Evolutionary conservation across 78 protist species (phyloP), one percentile per base, ranked within the genome.

Genomic region (Parvularia atlantis): DNA sequence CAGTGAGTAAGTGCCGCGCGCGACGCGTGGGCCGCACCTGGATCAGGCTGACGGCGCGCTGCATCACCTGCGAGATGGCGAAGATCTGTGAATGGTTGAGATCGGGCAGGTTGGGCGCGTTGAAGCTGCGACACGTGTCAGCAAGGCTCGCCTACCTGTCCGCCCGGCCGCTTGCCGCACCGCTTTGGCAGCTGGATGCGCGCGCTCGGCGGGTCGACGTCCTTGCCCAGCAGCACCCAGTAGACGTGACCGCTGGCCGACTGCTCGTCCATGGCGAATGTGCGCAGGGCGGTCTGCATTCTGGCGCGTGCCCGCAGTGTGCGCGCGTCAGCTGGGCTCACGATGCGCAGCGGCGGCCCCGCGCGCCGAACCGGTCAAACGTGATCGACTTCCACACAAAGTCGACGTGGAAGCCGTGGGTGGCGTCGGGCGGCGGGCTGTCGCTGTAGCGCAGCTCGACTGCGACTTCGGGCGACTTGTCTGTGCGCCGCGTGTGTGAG

Each of bases 321-420:
- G n/a, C n/a, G n/a, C n/a, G n/a, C n/a, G n/a, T n/a, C n/a, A n/a
- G n/a, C n/a, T n/a, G n/a, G n/a, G n/a, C n/a, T n/a, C n/a, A n/a
- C n/a, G n/a, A n/a, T n/a, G n/a, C n/a, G n/a, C n/a, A n/a, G 1
- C n/a, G n/a, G n/a, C n/a, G n/a, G n/a, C n/a, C n/a, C n/a, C n/a
- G n/a, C n/a, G n/a, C n/a, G 1, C 22, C 82, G 65, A 31, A 46
- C 62, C 93, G 78, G 14, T 92, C 97, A 43, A 85, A 97, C 10
- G 91, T 57, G 48, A 87, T 89, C 26, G 94, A 48, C 78, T 94
- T 91, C 98, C 97, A 97, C 33, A 94, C 87, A 72, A 94, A 86
- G 31, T 93, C 97, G 44, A 92, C 82, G 41, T 60, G 46, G 76
- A 79, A 92, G 59, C 73, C 79, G 33, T 56, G 36, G 6, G 73